Evolutionary conservation across 345 rosid genomes (phyloP), one percentile per base, ranked within the genome.

Genomic region (Turnera subulata): DNA sequence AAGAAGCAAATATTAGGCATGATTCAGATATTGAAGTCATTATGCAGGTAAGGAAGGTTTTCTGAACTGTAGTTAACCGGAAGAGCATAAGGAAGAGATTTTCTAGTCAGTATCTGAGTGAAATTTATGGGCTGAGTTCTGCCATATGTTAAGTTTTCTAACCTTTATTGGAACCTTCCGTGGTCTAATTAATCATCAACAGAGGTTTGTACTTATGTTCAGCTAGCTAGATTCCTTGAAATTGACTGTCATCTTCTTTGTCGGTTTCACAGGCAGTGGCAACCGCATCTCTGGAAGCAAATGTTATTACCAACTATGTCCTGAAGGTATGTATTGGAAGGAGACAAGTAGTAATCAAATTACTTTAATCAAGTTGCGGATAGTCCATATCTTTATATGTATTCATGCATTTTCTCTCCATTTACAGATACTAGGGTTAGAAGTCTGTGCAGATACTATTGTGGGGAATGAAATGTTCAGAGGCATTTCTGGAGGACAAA

Each of bases 401-500:
- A 10, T 13, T 60, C 10, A 0, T 35, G 5, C 33, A 0, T 58
- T 63, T 44, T 44, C n/a, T 47, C 52, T 18, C n/a, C 47, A 49
- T 23, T 21, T 76, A 13, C 78, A 85, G 96, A 54, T 89, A 50
- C 67, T 89, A 20, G 94, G 96, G 54, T 72, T 84, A 58, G 91
- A 89, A 42, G 50, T 73, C 18, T 85, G 96, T 51, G 82, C 89
- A 15, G 96, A 88, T 53, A 85, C 78, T 2, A 46, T 88, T 72
- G 80, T 85, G 3, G 96, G 94, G 20, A 70, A 84, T 69, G 87
- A 76, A 57, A 84, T 89, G 91, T 13, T 78, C 24, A 74, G 94
- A 72, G 96, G 96, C 12, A 73, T 89, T 58, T 89, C 96, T 20
- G 96, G 96, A 25, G 91, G 94, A 4, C 89, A 89, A 66, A 83